Evolutionary conservation across 2,329 filamentous ascomycete genomes (phyloP).

Genomic region (Neonectria neomacrospora): DNA sequence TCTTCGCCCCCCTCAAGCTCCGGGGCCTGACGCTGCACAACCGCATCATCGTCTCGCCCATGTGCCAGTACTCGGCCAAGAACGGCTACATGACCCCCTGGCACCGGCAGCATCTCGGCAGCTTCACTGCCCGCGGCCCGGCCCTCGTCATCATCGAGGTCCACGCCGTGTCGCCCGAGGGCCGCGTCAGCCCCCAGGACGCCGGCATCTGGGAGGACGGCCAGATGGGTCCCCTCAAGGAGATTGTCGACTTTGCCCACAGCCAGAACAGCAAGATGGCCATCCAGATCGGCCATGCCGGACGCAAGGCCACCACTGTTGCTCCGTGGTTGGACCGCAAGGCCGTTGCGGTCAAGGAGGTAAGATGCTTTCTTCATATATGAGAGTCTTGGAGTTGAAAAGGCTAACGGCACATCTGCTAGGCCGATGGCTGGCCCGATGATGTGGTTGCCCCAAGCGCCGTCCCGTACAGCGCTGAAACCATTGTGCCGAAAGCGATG

Average conservation of each 20-base stretch:
- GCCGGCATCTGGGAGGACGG: constrained; percentile 76
- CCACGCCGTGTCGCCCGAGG: constrained; percentile 72
- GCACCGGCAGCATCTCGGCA: constrained; percentile 55
- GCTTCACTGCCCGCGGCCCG: constrained; percentile 54
- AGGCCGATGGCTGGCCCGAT: constrained; percentile 43
- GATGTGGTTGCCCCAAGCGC: constrained; percentile 38
- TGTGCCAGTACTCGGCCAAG: constrained; percentile 58
- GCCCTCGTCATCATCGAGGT: constrained; percentile 76
- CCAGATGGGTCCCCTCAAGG: constrained; percentile 69
- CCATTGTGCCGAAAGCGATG: constrained; percentile 38
- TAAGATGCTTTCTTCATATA: not conserved
- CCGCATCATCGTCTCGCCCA: constrained; percentile 58
- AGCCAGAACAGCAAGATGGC: constrained; percentile 73
- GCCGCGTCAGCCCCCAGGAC: constrained; percentile 78
- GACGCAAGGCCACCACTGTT: constrained; percentile 62
- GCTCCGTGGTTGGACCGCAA: constrained; percentile 43
- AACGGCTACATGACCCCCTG: constrained; percentile 56
- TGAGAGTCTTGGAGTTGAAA: too few relatives aligned
- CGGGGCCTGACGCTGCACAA: constrained; percentile 58
- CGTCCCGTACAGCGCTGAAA: constrained; percentile 36
- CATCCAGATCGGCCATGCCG: constrained; percentile 77
- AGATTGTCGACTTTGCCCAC: constrained; percentile 70
- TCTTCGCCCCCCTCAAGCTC: constrained; percentile 59
- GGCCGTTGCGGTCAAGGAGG: constrained; percentile 39
- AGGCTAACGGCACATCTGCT: not conserved